A percentile compares a stretch with the other conserved stretches of the same genome.
Conservation (phyloP, 75 land plant species). For the Picea sitchensis region DNA sequence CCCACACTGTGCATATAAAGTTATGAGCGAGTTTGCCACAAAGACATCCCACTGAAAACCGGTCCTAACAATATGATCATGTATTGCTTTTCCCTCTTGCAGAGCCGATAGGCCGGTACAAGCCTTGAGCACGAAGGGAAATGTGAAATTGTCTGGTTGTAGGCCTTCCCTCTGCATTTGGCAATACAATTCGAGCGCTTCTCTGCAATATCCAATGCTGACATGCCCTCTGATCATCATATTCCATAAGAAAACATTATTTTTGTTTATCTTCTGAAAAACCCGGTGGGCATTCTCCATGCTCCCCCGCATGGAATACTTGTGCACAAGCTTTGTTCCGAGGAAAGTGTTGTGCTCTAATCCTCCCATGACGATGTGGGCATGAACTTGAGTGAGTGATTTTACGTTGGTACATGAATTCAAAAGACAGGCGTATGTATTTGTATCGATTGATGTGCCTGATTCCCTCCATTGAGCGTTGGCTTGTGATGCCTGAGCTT, state of each 20-base stretch:
- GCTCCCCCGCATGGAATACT: conserved; percentile 30
- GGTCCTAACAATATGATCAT: conserved; percentile 27
- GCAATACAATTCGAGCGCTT: conserved; percentile 11
- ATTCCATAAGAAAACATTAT: too few relatives aligned
- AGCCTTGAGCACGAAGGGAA: too few relatives aligned
- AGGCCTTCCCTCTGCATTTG: conserved; percentile 15
- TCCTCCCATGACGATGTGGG: conserved; percentile 10
- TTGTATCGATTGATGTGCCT: too few relatives aligned
- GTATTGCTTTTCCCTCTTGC: conserved; percentile 30
- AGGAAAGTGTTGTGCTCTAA: conserved; percentile 24
- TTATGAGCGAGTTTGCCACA: conserved; percentile 45
- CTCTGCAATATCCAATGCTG: neutral
- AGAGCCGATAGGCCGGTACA: too few relatives aligned
- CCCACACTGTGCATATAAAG: conserved; percentile 72
- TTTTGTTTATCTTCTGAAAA: conserved; percentile 13
- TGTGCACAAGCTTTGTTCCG: conserved; percentile 27
- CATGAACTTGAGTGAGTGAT: conserved; percentile 28
- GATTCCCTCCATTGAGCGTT: too few relatives aligned
- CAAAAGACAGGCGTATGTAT: too few relatives aligned
- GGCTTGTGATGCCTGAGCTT: too few relatives aligned
- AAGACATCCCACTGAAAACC: conserved; percentile 20
- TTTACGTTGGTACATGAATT: neutral
- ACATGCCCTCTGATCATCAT: too few relatives aligned
- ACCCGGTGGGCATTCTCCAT: conserved; percentile 12
- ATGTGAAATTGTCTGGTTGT: conserved; percentile 16